Conservation (phyloP, 345 rosid species). For the Euclidium syriacum region DNA sequence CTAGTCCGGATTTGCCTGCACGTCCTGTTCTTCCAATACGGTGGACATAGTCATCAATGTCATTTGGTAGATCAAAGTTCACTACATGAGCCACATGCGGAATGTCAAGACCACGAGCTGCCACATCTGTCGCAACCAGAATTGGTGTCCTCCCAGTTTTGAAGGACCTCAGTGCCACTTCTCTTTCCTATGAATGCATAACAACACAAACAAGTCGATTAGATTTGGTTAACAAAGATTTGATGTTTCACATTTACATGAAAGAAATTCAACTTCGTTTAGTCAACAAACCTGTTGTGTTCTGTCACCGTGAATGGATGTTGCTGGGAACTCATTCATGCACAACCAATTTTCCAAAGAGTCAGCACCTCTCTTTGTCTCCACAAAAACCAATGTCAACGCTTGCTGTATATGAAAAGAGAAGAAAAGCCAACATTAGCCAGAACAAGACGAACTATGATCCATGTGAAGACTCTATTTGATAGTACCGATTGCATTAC, state of each 20-base stretch:
- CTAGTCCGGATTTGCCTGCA: conserved; percentile 90
- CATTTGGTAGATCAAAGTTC: conserved; percentile 96
- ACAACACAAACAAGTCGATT: conserved; percentile 6
- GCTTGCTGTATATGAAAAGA: conserved; percentile 59
- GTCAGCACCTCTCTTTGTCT: conserved; percentile 97
- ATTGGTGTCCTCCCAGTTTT: conserved; percentile 93
- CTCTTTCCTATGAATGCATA: conserved; percentile 75
- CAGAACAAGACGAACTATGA: neutral
- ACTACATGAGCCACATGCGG: conserved; percentile 96
- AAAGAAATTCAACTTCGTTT: neutral
- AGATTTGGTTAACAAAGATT: conserved; percentile 1
- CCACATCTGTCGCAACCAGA: conserved; percentile 95
- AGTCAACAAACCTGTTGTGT: conserved; percentile 60
- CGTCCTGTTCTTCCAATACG: conserved; percentile 96
- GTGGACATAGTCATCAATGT: conserved; percentile 94
- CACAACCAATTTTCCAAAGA: conserved; percentile 88
- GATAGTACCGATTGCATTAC: conserved; percentile 34
- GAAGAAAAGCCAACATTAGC: neutral
- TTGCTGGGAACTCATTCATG: conserved; percentile 85
- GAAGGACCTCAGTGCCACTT: conserved; percentile 78
- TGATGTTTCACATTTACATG: neutral
- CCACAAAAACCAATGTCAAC: conserved; percentile 94
- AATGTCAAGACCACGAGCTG: conserved; percentile 79
- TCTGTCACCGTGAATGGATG: conserved; percentile 96
- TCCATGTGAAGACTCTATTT: neutral